These are phyloP conservation scores for Trichophyton simii DNA, from an alignment of 2,329 filamentous ascomycete genomes.

Conservation along the genomic window DNA sequence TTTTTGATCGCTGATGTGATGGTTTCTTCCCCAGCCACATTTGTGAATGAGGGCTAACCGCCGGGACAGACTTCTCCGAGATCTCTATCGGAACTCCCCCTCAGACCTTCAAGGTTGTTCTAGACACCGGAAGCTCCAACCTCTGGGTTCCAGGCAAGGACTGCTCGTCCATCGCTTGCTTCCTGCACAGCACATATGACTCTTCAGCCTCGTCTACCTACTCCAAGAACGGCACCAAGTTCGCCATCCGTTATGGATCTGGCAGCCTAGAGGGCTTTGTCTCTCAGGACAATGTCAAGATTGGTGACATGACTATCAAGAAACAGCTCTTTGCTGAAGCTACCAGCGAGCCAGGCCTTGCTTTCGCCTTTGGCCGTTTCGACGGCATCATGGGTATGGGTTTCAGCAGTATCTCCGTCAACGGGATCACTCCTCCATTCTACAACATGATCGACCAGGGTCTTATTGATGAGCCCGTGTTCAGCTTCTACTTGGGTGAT, in stretches of 20 bases:
- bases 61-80: conserved; percentile 74
- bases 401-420: conserved; percentile 94
- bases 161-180: conserved; percentile 95
- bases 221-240: conserved; percentile 84
- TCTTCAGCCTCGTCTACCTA: conserved; percentile 77
- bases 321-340: conserved; percentile 92
- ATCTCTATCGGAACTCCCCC: conserved; percentile 85
- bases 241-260: conserved; percentile 91
- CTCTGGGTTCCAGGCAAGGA: conserved; percentile 89
- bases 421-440: conserved; percentile 86
- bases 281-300: conserved; percentile 72
- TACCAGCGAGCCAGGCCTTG: conserved; percentile 86
- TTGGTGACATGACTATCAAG: conserved; percentile 81
- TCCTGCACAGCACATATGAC: conserved; percentile 93
- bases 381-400: conserved; percentile 93
- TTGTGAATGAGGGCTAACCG: conserved; percentile 5
- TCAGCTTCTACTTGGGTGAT: conserved; percentile 88
- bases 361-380: conserved; percentile 94
- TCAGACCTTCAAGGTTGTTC: conserved; percentile 94
- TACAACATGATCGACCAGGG: conserved; percentile 90
- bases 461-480: conserved; percentile 81
- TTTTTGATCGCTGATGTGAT: background rate
- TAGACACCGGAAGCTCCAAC: conserved; percentile 98
- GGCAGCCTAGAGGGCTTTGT: conserved; percentile 88
- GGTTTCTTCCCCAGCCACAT: too few species aligned